These are phyloP conservation scores for Cyclostephanos tholiformis DNA, from an alignment of 108 stramenopile species.

Conservation along the genomic window DNA sequence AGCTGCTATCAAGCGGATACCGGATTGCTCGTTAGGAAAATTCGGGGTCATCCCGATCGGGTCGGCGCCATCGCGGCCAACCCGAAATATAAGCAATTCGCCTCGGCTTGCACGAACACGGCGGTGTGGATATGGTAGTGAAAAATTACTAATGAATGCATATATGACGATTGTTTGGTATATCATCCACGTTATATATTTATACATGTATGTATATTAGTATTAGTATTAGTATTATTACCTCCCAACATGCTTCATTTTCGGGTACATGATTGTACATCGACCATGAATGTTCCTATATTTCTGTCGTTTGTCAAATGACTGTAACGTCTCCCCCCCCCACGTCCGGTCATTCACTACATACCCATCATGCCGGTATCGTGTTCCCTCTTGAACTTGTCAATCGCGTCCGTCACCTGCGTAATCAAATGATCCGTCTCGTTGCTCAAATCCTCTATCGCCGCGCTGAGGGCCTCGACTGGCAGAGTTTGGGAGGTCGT, in stretches of 20 bases:
- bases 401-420: slow-evolving; percentile 73
- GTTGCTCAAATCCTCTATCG: slow-evolving; percentile 86
- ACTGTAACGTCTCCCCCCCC: too few relatives aligned
- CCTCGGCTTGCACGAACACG: slow-evolving; percentile 67
- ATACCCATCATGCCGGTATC: slow-evolving; percentile 58
- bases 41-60: slow-evolving; percentile 63
- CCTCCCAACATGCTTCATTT: too few relatives aligned
- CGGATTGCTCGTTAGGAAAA: slow-evolving; percentile 56
- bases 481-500: slow-evolving; percentile 73
- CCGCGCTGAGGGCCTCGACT: slow-evolving; percentile 72
- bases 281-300: too few relatives aligned
- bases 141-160: neutral
- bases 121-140: slow-evolving; percentile 74
- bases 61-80: slow-evolving; percentile 65
- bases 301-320: too few relatives aligned
- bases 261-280: too few relatives aligned
- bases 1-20: slow-evolving; percentile 65
- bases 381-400: slow-evolving; percentile 81
- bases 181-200: neutral
- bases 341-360: slow-evolving; percentile 19
- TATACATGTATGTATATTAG: too few relatives aligned
- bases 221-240: too few relatives aligned
- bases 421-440: slow-evolving; percentile 88
- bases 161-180: neutral
- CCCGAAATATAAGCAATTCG: slow-evolving; percentile 76